Evolutionary conservation across 805 yeast species (phyloP).

Genomic region (Candida coleopterorum): DNA sequence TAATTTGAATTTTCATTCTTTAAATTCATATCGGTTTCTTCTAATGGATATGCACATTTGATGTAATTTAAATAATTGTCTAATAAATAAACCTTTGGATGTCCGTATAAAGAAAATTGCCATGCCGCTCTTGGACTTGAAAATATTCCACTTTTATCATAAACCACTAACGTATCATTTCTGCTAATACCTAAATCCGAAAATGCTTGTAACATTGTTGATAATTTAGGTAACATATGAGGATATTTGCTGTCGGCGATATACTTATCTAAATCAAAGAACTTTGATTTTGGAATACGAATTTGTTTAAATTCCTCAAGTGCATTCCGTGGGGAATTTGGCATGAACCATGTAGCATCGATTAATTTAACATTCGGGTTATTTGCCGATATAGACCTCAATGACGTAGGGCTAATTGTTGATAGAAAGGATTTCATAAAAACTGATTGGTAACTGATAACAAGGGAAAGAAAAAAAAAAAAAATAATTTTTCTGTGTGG

Average conservation of each 20-base stretch:
- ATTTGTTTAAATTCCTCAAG: slow-evolving; percentile 49
- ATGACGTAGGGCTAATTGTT: slow-evolving; percentile 7
- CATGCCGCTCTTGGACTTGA: slow-evolving; percentile 90
- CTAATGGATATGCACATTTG: slow-evolving; percentile 42
- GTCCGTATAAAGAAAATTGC: slow-evolving; percentile 81
- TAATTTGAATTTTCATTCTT: slow-evolving; percentile 3
- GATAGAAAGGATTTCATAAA: slow-evolving; percentile 5
- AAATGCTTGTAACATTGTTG: slow-evolving; percentile 50
- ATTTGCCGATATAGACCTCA: slow-evolving; percentile 4
- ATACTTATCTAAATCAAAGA: slow-evolving; percentile 72
- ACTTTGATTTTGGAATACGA: slow-evolving; percentile 64
- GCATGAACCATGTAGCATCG: slow-evolving; percentile 93
- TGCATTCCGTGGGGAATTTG: slow-evolving; percentile 61
- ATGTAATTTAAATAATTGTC: slow-evolving; percentile 63
- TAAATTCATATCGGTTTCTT: slow-evolving; percentile 17
- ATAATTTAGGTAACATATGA: slow-evolving; percentile 78
- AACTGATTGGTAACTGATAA: background rate
- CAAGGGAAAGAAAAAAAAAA: background rate
- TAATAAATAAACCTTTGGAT: slow-evolving; percentile 59
- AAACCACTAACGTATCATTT: slow-evolving; percentile 65
- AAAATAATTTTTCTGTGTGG: no score
- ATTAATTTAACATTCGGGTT: slow-evolving; percentile 47
- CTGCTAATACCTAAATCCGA: slow-evolving; percentile 51
- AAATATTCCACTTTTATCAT: slow-evolving; percentile 81
- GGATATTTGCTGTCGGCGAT: slow-evolving; percentile 62